Evolutionary conservation across 1,284 basidiomycete genomes (phyloP).

Genomic region (Athelia sp.): DNA sequence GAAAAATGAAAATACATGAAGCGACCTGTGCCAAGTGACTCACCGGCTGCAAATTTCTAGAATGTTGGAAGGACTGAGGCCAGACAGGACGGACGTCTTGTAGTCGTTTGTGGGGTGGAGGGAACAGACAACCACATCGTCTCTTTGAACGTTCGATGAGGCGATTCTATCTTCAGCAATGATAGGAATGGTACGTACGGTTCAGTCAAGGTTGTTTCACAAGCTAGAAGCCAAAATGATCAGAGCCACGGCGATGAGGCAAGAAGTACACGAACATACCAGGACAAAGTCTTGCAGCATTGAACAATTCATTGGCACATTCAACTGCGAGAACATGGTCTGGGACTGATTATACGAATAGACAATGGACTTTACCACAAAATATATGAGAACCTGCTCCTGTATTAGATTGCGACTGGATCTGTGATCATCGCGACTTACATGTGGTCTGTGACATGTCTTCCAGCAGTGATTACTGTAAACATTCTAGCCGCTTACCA

Average conservation of each 20-base stretch:
- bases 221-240: conserved; percentile 42
- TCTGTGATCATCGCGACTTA: conserved; percentile 13
- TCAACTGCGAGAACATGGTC: conserved; percentile 1
- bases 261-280: conserved; percentile 36
- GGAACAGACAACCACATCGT: conserved; percentile 81
- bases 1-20: conserved; percentile 2
- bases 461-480: neutral
- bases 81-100: conserved; percentile 87
- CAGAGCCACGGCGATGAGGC: conserved; percentile 3
- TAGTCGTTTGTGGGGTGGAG: conserved; percentile 81
- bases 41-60: conserved; percentile 77
- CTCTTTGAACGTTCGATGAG: too few relatives aligned
- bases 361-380: conserved; percentile 1
- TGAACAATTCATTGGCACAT: conserved; percentile 77
- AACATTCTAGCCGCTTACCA: conserved; percentile 43
- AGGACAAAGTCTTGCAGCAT: conserved; percentile 68
- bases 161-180: too few relatives aligned
- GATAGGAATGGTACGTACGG: conserved; percentile 41
- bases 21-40: conserved; percentile 7
- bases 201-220: conserved; percentile 73
- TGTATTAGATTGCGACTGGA: neutral
- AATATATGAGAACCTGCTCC: conserved; percentile 1
- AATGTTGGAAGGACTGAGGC: conserved; percentile 65
- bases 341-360: conserved; percentile 1
- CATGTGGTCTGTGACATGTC: conserved; percentile 24